Conservation (phyloP, 164 flowering plant species). For the Tetracentron sinense region DNA sequence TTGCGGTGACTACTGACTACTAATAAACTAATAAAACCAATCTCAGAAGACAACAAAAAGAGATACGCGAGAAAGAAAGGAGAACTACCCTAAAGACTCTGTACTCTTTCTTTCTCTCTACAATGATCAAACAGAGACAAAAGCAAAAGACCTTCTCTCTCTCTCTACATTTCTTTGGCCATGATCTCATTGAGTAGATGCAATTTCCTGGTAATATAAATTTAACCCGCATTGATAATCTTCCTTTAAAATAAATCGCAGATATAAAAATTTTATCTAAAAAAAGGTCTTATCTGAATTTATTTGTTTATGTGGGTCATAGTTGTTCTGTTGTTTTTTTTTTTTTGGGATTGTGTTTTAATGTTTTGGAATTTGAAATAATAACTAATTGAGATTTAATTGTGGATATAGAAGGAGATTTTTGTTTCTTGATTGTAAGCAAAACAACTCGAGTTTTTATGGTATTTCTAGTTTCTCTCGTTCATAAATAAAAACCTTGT, state of each 20-base stretch:
- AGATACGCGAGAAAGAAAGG: too few relatives aligned
- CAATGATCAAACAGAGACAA: neutral
- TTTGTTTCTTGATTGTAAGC: constrained; percentile 7
- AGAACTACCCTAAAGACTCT: too few relatives aligned
- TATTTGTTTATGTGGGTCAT: constrained; percentile 1
- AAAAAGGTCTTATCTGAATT: neutral
- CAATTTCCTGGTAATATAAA: constrained; percentile 40
- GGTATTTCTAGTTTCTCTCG: constrained; percentile 18
- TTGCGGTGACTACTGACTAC: too few relatives aligned
- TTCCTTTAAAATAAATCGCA: constrained; percentile 7
- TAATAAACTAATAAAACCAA: too few relatives aligned
- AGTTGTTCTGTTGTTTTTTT: neutral
- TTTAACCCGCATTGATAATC: constrained; percentile 11
- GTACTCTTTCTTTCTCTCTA: too few relatives aligned
- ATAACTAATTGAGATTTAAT: neutral
- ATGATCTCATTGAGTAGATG: constrained; percentile 38
- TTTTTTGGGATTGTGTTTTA: neutral
- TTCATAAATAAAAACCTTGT: constrained; percentile 25
- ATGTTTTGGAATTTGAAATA: neutral
- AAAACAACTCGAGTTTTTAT: constrained; percentile 16
- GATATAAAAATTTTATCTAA: neutral
- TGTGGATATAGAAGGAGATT: neutral
- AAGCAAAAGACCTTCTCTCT: too few relatives aligned
- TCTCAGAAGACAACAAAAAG: too few relatives aligned
- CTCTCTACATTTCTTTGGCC: too few relatives aligned